Base-by-base conservation (phyloP, 2,329 filamentous ascomycete genomes). In the Leptodontidium sp. region DNA sequence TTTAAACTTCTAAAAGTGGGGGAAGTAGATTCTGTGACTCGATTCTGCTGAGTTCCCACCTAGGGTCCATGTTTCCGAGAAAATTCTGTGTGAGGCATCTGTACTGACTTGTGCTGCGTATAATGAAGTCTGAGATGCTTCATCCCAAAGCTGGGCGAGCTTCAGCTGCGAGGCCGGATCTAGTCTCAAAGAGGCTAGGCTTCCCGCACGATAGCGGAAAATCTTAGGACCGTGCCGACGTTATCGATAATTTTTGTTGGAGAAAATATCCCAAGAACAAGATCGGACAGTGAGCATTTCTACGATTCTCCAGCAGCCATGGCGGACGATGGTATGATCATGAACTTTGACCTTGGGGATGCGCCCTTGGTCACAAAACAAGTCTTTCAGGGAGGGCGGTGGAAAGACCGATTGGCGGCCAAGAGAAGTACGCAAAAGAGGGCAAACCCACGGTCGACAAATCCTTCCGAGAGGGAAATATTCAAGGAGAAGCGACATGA, bases 241-340 rank as follows among this genome's bases (percentile, higher is more conserved):
- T 53, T 71, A 71, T 65, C 68, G 59, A 70, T 70, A 69, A 71
- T 74, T 74, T 76, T 69, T 70, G 50, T 43, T 38, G 52, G 63
- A 52, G 50, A 57, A 65, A 70, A 68, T 47, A 65, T 70, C 63
- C 52, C 17, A 24, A 11, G 26, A n/a, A 29, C 40, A 35, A 59
- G 59, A 21, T 65, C 32, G 49, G 55, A 17, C 26, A 35, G 24
- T 21, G 2, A 24, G 21, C 24, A 58, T 32, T 24, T 38, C 32
- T 65, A 26, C 63, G 43, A 67, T 47, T 57, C 49, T 59, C 26
- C 32, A 65, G 69, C 71, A 75, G 68, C 50, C 63, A 98, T 98
- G 94, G 93, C 93, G 63, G 94, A 98, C 84, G 93, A 97, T 89
- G 94, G 94, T 74, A 92, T 99, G 88, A 87, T 98, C 67, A 84